Evolutionary conservation across 176 grass and related monocot genomes (phyloP), one percentile per base, ranked within the genome.

Genomic region (Ananas comosus): DNA sequence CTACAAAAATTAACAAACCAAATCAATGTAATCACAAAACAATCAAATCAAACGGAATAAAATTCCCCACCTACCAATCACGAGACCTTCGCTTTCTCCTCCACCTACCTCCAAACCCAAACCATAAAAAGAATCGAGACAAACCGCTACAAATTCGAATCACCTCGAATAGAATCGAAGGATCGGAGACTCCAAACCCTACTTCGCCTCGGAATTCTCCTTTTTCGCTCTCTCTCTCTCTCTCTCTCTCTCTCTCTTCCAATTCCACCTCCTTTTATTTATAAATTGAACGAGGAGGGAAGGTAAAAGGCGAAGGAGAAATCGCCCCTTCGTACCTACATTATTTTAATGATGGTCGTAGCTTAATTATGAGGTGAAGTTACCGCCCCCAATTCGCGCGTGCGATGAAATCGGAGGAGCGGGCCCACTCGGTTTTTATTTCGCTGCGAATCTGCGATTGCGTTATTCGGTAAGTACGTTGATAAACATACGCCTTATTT

Each of bases 51-150:
- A 18, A 16, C 17, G 6, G 2, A 2, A 61, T 61, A 12, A 61
- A 61, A 61, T 18, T n/a, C 21, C 10, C 56, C 56, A 59, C n/a
- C 56, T 59, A 59, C 56, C 56, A 59, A 59, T 59, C 56, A 59
- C 56, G 33, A 4, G 3, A 6, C 33, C 29, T 42, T 42, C 33
- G 33, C 33, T 42, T 42, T 42, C 33, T 21, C 53, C 53, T 57
- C 56, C 56, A 61, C 13, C 56, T 61, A 61, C 56, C 56, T 61
- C 16, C 56, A 18, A 18, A 16, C 56, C 22, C 56, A 10, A 42
- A 42, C 33, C 33, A 42, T 42, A 5, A 42, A 42, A 33, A 42
- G 4, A 42, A 42, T 42, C 33, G 33, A 42, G 33, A 42, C 4
- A 42, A 42, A 42, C 33, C 33, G 33, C 33, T 42, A 42, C 2